Conservation (phyloP, 1,284 basidiomycete species). For the Ceratobasidium sp. region DNA sequence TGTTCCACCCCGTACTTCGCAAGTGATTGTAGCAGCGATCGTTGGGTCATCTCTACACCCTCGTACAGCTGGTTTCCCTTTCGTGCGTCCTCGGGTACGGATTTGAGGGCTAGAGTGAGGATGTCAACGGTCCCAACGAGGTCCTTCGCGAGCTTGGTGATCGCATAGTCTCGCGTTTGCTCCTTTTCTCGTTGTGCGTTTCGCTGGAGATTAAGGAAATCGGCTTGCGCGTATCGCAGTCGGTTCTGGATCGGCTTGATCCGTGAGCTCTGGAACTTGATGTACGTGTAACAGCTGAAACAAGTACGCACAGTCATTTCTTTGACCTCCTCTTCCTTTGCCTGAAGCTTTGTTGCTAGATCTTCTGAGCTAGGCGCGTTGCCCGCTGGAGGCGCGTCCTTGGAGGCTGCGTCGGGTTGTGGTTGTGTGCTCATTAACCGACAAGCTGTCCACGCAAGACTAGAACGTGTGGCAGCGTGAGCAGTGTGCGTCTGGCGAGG, state of each 20-base stretch:
- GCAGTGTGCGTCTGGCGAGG: conserved; percentile 27
- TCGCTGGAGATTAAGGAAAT: conserved; percentile 94
- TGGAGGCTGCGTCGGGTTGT: conserved; percentile 28
- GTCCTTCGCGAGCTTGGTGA: conserved; percentile 89
- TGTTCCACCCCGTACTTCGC: conserved; percentile 91
- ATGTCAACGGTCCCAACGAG: conserved; percentile 94
- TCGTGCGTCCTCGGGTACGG: conserved; percentile 73
- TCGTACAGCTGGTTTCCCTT: conserved; percentile 68
- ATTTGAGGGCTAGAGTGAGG: conserved; percentile 83
- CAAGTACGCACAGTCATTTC: conserved; percentile 77
- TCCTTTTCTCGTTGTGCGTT: conserved; percentile 91
- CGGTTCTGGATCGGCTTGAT: conserved; percentile 67
- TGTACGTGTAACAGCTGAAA: conserved; percentile 6
- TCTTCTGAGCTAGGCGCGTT: conserved; percentile 31
- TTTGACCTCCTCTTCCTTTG: conserved; percentile 75
- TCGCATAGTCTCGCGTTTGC: conserved; percentile 92
- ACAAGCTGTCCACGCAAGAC: background rate
- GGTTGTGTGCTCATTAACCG: conserved; percentile 38
- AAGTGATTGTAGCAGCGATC: conserved; percentile 88
- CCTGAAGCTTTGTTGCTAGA: conserved; percentile 64
- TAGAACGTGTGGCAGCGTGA: background rate
- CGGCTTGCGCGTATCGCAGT: conserved; percentile 89
- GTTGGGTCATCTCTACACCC: conserved; percentile 93
- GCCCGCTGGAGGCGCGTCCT: conserved; percentile 25
- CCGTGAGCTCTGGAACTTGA: background rate